These are phyloP conservation scores for Boletus reticulatus DNA, from an alignment of 768 basidiomycete species.

Conservation along the genomic window DNA sequence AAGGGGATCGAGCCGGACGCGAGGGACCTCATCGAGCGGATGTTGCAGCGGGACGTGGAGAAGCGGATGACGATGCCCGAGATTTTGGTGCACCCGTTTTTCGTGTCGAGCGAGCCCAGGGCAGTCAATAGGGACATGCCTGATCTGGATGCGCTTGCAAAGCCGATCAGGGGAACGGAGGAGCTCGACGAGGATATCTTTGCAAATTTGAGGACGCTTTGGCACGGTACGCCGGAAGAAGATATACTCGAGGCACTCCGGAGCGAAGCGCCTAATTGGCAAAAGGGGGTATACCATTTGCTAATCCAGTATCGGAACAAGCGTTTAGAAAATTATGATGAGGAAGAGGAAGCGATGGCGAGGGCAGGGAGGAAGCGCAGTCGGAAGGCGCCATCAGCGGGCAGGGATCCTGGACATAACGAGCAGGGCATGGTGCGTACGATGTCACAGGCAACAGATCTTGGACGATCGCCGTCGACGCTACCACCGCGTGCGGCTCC, in stretches of 20 bases:
- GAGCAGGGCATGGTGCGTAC: constrained; percentile 21
- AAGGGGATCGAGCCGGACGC: constrained; percentile 64
- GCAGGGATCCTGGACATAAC: constrained; percentile 19
- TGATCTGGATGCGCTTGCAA: constrained; percentile 63
- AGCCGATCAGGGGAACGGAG: constrained; percentile 57
- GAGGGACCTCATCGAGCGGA: constrained; percentile 71
- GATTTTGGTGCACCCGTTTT: constrained; percentile 81
- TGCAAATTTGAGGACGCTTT: constrained; percentile 87
- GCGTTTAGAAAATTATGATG: constrained; percentile 71
- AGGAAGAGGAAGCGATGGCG: constrained; percentile 53
- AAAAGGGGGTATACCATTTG: constrained; percentile 93
- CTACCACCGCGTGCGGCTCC: constrained; percentile 55
- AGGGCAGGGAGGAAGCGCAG: constrained; percentile 34
- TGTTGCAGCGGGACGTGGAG: constrained; percentile 75
- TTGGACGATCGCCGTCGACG: constrained; percentile 32
- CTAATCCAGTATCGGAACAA: constrained; percentile 80
- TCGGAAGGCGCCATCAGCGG: constrained; percentile 33
- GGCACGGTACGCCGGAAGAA: constrained; percentile 76
- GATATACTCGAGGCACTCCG: constrained; percentile 69
- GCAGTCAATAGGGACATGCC: constrained; percentile 45
- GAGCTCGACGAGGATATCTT: constrained; percentile 90
- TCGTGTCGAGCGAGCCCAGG: constrained; percentile 52
- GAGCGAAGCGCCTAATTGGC: constrained; percentile 76
- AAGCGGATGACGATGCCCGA: constrained; percentile 81
- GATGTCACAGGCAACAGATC: constrained; percentile 24